Percentiles rank a stretch among this genome's conserved stretches.
Conservation (phyloP, 176 grass and related monocot species). For the Leersia perrieri region DNA sequence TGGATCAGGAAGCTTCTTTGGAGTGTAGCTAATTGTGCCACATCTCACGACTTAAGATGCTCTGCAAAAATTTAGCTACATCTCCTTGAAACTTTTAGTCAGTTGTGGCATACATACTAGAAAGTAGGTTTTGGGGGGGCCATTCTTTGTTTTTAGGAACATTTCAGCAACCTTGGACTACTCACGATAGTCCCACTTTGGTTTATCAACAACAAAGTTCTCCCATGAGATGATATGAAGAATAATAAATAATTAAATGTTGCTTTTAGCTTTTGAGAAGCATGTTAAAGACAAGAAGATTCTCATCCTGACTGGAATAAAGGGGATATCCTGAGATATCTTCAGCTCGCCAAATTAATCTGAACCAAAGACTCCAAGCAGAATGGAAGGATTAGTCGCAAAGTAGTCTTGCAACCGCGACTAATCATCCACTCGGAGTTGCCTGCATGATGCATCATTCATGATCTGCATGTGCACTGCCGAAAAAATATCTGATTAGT, state of each 20-base stretch:
- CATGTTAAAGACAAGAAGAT: not conserved
- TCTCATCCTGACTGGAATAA: not conserved
- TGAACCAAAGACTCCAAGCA: not conserved
- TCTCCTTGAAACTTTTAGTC: not conserved
- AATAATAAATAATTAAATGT: not conserved
- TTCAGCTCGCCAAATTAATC: not conserved
- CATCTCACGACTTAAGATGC: no score
- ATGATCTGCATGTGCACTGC: not conserved
- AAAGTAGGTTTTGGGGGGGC: not conserved
- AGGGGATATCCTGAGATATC: slow-evolving; percentile 20
- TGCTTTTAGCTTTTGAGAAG: slow-evolving; percentile 3
- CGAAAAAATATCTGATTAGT: not conserved
- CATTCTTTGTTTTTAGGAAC: not conserved
- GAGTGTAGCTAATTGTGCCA: not conserved
- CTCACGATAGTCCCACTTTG: not conserved
- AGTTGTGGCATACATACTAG: no score
- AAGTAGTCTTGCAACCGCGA: not conserved
- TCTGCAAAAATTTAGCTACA: not conserved
- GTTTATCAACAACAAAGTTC: not conserved
- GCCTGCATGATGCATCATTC: not conserved
- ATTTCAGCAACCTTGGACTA: not conserved
- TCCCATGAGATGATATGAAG: no score
- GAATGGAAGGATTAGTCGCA: not conserved
- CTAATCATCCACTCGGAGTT: not conserved
- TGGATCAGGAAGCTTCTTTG: not conserved